Conservation (phyloP, 2,329 filamentous ascomycete genomes). For the Ophiostoma quercus region DNA sequence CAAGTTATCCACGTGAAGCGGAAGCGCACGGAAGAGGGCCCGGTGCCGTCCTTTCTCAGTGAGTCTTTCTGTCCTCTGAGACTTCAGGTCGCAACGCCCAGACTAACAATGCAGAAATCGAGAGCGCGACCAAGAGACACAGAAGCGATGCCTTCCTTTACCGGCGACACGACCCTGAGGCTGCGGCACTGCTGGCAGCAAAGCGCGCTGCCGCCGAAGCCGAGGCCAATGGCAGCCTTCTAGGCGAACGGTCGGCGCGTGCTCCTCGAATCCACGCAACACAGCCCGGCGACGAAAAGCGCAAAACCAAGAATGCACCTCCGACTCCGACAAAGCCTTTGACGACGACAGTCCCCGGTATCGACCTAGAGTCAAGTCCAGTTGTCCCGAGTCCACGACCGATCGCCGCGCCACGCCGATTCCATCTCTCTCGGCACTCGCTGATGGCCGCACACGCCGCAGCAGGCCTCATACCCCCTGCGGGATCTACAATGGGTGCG, state of each 20-base stretch:
- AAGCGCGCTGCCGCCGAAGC: constrained; percentile 22
- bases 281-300: constrained; percentile 37
- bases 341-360: background rate
- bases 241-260: constrained; percentile 26
- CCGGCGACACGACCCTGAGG: constrained; percentile 42
- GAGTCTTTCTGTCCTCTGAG: constrained; percentile 9
- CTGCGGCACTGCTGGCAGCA: constrained; percentile 19
- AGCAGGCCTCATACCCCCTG: constrained; percentile 25
- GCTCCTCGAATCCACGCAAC: constrained; percentile 43
- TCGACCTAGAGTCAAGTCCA: background rate
- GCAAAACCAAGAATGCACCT: constrained; percentile 14
- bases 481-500: constrained; percentile 15
- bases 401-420: constrained; percentile 43
- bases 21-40: constrained; percentile 50
- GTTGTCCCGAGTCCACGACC: background rate
- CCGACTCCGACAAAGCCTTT: background rate
- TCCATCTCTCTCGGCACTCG: constrained; percentile 46
- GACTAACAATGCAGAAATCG: constrained; percentile 34
- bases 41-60: constrained; percentile 48
- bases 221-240: constrained; percentile 30
- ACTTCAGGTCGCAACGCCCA: constrained; percentile 24
- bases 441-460: constrained; percentile 25
- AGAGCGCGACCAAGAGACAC: constrained; percentile 49
- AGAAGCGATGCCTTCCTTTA: constrained; percentile 53
- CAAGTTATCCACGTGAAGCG: constrained; percentile 58